Conservation (phyloP, 1,139 yeast species). For the Komagataea norvegica region DNA sequence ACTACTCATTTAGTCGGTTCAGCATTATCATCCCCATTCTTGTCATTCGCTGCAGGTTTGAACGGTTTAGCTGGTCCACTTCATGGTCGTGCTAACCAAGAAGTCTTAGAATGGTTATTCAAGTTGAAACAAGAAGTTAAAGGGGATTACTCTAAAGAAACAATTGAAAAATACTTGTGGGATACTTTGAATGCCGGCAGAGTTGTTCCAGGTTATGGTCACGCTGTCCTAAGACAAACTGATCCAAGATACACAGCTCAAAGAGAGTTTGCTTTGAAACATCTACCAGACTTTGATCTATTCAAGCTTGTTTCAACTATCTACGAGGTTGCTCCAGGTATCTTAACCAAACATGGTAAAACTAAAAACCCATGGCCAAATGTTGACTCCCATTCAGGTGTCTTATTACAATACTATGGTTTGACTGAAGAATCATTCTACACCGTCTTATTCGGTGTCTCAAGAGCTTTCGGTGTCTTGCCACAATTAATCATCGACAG, state of each 20-base stretch:
- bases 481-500: constrained; percentile 97
- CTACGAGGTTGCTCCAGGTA: constrained; percentile 94
- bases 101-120: constrained; percentile 89
- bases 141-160: constrained; percentile 66
- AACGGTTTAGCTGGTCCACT: constrained; percentile 98
- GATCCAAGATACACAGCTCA: constrained; percentile 98
- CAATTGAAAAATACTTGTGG: constrained; percentile 88
- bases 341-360: constrained; percentile 93
- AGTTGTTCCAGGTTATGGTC: constrained; percentile 98
- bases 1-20: constrained; percentile 96
- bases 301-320: constrained; percentile 87
- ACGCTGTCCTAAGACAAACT: constrained; percentile 93
- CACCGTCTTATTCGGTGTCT: constrained; percentile 96
- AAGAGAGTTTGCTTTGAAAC: constrained; percentile 93
- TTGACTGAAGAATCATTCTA: constrained; percentile 92
- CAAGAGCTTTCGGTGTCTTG: constrained; percentile 96
- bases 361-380: constrained; percentile 99
- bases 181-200: constrained; percentile 85
- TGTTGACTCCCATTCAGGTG: constrained; percentile 98
- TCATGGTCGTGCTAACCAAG: constrained; percentile 98
- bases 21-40: constrained; percentile 89
- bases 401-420: constrained; percentile 94
- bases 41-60: constrained; percentile 90
- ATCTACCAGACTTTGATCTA: constrained; percentile 93
- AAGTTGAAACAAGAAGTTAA: constrained; percentile 73